Conservation (phyloP, 148 eudicot genomes). For the Salicornia ramosissima region DNA sequence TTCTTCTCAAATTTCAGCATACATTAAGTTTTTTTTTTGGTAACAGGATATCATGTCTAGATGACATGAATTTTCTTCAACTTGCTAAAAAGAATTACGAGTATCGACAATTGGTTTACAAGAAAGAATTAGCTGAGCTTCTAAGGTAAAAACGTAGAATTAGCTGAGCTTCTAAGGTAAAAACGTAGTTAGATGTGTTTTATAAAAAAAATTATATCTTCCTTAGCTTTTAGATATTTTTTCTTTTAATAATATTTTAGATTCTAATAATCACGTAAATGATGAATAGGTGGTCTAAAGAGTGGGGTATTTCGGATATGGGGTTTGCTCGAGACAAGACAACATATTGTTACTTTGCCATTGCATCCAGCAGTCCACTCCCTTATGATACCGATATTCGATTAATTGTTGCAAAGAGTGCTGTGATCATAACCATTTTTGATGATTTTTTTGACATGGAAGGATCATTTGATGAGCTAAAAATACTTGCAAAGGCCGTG, state of each 20-base stretch:
- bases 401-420: constrained; percentile 31
- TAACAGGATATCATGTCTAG: constrained; percentile 30
- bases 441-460: constrained; percentile 49
- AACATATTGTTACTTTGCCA: constrained; percentile 34
- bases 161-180: constrained; percentile 39
- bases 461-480: constrained; percentile 35
- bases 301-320: constrained; percentile 30
- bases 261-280: too few relatives aligned
- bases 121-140: constrained; percentile 34
- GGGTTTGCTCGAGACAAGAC: constrained; percentile 52
- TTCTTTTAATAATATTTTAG: too few relatives aligned
- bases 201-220: too few relatives aligned
- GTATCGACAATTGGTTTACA: constrained; percentile 27
- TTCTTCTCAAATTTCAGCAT: too few relatives aligned
- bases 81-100: constrained; percentile 33
- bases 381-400: constrained; percentile 30
- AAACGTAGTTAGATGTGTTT: constrained; percentile 35
- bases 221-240: too few relatives aligned
- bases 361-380: constrained; percentile 21
- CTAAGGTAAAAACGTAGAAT: constrained; percentile 43
- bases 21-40: too few relatives aligned
- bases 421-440: constrained; percentile 34
- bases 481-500: constrained; percentile 14
- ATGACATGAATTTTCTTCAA: constrained; percentile 26
- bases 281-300: constrained; percentile 35